phyloP scores from a whole-genome alignment of 495 filamentous ascomycete genomes.

The Entonaema liquescens region DNA sequence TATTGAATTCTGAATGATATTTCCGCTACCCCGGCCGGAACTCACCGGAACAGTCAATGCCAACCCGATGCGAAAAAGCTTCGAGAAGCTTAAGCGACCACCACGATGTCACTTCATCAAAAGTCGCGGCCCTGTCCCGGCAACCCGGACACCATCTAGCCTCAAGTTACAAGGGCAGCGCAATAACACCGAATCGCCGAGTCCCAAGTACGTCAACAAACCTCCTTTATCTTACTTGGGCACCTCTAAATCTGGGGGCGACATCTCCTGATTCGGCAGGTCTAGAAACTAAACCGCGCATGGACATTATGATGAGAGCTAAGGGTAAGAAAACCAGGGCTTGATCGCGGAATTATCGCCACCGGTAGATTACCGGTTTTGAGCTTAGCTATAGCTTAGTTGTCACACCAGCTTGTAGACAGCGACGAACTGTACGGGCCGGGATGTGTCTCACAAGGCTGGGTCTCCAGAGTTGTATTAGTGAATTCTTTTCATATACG shows the following conservation, averaged over 20 bases:
- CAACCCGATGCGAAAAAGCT: constrained; percentile 12
- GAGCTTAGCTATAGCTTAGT: constrained; percentile 33
- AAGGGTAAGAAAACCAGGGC: constrained; percentile 9
- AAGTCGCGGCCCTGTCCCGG: not conserved
- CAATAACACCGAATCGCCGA: constrained; percentile 33
- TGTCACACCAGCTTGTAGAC: constrained; percentile 30
- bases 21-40: not conserved
- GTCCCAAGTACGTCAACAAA: constrained; percentile 15
- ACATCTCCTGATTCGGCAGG: constrained; percentile 32
- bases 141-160: not conserved
- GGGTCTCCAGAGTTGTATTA: constrained; percentile 28
- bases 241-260: constrained; percentile 13
- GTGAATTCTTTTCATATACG: constrained; percentile 16
- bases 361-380: constrained; percentile 33
- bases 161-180: constrained; percentile 3
- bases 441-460: constrained; percentile 35
- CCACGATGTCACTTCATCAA: constrained; percentile 28
- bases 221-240: constrained; percentile 20
- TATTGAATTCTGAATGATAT: not conserved
- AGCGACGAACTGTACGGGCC: constrained; percentile 13
- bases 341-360: constrained; percentile 13
- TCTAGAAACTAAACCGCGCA: constrained; percentile 20
- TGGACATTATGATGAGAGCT: not conserved
- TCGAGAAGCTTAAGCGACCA: constrained; percentile 27
- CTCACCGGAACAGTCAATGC: not conserved